Base-by-base conservation (phyloP, 2,329 filamentous ascomycete genomes). In the Stagonosporopsis vannaccii region DNA sequence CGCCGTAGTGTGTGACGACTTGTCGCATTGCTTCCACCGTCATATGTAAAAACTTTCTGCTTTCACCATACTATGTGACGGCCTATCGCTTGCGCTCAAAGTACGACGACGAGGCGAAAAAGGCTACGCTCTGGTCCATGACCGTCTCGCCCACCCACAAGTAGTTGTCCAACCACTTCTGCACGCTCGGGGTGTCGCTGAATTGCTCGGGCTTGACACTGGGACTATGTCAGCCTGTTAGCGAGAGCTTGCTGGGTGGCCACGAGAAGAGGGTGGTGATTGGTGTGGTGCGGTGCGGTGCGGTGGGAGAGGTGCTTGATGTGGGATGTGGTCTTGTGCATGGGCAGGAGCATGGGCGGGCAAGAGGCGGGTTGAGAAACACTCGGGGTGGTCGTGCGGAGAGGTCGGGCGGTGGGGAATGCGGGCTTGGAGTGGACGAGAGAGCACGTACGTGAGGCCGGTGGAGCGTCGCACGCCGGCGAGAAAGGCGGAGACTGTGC, bases 401-500 rank as follows among this genome's bases (percentile, higher is more conserved):
- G 22, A n/a, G n/a, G n/a, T n/a, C n/a, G n/a, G n/a, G 22, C 3
- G 23, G 23, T 19, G 11, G 12, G 41, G 25, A n/a, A n/a, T n/a
- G 42, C 12, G 30, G 12, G 42, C 42, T 23, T 23, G 17, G 43
- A 4, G 17, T 35, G 20, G 30, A 45, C 23, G 25, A 43, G 43
- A 35, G 17, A 56, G 51, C 20, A 74, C 91, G 86, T 90, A 99
- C 95, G 93, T 97, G 80, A 99, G 84, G 72, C 95, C 95, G 60
- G 95, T 98, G 63, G 94, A 97, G 69, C 95, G 92, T 82, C 96
- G 96, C 83, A 99, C 93, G 72, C 95, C 95, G 35, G 95, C 95
- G 66, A 99, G 88, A 77, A 98, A 94, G 62, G 95, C 91, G 71
- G 95, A 99, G 77, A 99, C 91, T 96, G 65, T 12, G 4, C 42